Evolutionary conservation across 2,329 filamentous ascomycete genomes (phyloP).

Genomic region (Ceratocystis ficicola): DNA sequence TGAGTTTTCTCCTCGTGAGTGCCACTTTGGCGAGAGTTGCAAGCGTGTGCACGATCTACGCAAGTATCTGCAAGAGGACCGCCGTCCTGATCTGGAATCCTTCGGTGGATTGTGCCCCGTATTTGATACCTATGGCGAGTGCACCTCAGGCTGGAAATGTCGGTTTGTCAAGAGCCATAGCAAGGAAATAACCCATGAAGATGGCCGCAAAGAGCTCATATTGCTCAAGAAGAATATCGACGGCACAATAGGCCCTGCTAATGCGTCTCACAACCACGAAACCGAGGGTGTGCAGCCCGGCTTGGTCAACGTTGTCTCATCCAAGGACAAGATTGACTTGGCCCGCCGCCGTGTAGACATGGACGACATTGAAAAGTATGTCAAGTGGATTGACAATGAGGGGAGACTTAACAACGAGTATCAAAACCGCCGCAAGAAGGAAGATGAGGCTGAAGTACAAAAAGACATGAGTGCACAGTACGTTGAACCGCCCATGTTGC

Average conservation of each 20-base stretch:
- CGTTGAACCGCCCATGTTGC: constrained; percentile 72
- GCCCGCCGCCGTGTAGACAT: constrained; percentile 59
- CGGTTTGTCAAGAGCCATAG: constrained; percentile 83
- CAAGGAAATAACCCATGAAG: constrained; percentile 61
- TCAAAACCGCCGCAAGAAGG: constrained; percentile 32
- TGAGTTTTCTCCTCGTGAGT: constrained; percentile 72
- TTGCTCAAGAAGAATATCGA: constrained; percentile 38
- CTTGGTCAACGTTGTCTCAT: constrained; percentile 62
- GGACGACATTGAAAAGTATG: constrained; percentile 62
- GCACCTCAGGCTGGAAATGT: constrained; percentile 84
- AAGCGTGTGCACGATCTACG: constrained; percentile 73
- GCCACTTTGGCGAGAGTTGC: constrained; percentile 69
- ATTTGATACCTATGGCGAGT: constrained; percentile 63
- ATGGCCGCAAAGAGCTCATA: constrained; percentile 72
- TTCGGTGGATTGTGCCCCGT: constrained; percentile 72
- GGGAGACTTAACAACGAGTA: constrained; percentile 32
- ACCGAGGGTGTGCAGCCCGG: constrained; percentile 47
- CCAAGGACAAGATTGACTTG: constrained; percentile 60
- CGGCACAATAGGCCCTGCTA: constrained; percentile 28
- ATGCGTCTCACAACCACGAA: constrained; percentile 30
- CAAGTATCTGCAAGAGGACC: constrained; percentile 62
- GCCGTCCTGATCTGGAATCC: constrained; percentile 66
- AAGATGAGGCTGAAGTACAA: constrained; percentile 35
- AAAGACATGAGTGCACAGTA: constrained; percentile 69
- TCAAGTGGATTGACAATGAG: constrained; percentile 64